These are phyloP conservation scores for Cyphellophora europaea DNA, from an alignment of 2,329 filamentous ascomycete species.

Conservation along the genomic window DNA sequence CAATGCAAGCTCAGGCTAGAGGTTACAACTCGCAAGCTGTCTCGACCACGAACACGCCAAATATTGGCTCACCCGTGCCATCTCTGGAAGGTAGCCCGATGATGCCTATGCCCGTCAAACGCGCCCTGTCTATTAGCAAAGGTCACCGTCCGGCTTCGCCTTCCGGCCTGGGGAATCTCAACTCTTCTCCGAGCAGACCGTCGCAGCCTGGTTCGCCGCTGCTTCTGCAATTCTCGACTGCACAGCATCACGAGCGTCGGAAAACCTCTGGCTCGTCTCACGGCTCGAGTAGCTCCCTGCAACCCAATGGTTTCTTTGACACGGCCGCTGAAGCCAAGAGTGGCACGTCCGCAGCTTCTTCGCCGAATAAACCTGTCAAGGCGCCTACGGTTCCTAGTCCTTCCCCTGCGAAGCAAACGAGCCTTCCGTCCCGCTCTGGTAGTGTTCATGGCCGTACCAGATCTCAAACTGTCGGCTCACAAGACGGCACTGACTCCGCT, in stretches of 20 bases:
- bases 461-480: constrained; percentile 87
- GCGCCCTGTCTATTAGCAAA: constrained; percentile 75
- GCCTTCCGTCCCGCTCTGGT: constrained; percentile 52
- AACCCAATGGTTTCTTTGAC: constrained; percentile 64
- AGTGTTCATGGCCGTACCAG: constrained; percentile 60
- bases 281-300: constrained; percentile 54
- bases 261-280: constrained; percentile 89
- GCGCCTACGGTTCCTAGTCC: constrained; percentile 22
- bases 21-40: constrained; percentile 30
- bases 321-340: constrained; percentile 51
- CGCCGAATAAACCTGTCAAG: constrained; percentile 39
- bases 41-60: constrained; percentile 24
- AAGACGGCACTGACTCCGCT: constrained; percentile 63
- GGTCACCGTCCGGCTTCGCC: constrained; percentile 78
- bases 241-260: constrained; percentile 69
- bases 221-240: constrained; percentile 92
- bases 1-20: constrained; percentile 61
- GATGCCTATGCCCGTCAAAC: constrained; percentile 68
- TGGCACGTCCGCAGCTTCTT: constrained; percentile 43
- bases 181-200: constrained; percentile 75
- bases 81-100: constrained; percentile 78
- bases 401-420: constrained; percentile 53
- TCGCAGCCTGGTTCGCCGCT: constrained; percentile 82
- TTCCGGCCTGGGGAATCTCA: constrained; percentile 66
- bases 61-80: constrained; percentile 50